Percentiles rank a stretch among this genome's conserved stretches.
Conservation (phyloP, 148 eudicot genomes). For the Amaranthus hypochondriacus region DNA sequence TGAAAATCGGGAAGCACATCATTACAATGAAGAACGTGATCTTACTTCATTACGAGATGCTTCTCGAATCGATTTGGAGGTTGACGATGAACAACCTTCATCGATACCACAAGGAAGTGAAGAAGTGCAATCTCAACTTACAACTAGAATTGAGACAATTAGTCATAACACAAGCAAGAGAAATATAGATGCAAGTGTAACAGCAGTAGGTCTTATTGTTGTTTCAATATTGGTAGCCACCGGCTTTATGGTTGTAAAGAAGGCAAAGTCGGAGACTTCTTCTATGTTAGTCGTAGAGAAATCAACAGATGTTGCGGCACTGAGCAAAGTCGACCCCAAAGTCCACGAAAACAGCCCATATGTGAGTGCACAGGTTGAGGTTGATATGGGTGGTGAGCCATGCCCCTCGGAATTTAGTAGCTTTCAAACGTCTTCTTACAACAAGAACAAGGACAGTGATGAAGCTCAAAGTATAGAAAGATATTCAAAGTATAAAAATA, state of each 20-base stretch:
- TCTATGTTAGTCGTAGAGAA: not conserved
- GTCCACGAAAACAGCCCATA: slow-evolving; percentile 14
- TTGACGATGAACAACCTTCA: not conserved
- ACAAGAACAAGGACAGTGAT: slow-evolving; percentile 29
- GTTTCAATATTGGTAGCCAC: slow-evolving; percentile 30
- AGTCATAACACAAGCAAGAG: slow-evolving; percentile 7
- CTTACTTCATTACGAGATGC: slow-evolving; percentile 8
- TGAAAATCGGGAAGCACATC: not conserved
- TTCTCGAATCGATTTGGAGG: slow-evolving; percentile 1
- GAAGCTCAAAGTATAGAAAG: slow-evolving; percentile 58
- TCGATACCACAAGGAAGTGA: not conserved
- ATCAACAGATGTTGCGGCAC: too few species aligned
- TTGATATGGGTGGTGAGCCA: slow-evolving; percentile 46
- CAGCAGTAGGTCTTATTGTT: slow-evolving; percentile 13
- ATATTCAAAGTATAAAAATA: slow-evolving; percentile 29
- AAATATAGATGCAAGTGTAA: slow-evolving; percentile 3
- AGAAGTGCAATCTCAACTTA: slow-evolving; percentile 4
- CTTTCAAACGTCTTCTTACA: slow-evolving; percentile 33
- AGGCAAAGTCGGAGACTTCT: slow-evolving; percentile 14
- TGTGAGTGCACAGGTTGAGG: slow-evolving; percentile 35
- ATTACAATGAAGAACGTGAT: not conserved
- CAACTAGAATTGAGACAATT: slow-evolving; percentile 1
- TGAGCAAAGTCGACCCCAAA: slow-evolving; percentile 9
- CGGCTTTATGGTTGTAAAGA: slow-evolving; percentile 27
- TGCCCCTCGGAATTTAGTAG: slow-evolving; percentile 88